Conservation (phyloP, 805 yeast genomes). For the Saccharomycopsis sp. region DNA sequence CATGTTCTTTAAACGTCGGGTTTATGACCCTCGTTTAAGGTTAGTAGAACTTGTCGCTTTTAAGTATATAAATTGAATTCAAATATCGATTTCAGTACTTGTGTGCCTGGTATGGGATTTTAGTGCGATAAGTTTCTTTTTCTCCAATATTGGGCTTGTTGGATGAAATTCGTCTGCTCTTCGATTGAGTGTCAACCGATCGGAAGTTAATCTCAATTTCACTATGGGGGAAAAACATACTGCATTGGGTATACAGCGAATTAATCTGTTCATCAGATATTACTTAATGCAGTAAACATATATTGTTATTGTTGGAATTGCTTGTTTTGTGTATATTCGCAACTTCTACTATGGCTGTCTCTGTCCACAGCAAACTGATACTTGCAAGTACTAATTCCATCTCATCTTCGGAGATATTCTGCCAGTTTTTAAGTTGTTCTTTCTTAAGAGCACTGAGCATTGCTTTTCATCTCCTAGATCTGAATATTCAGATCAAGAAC, state of each 20-base stretch:
- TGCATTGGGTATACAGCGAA: background rate
- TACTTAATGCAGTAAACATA: background rate
- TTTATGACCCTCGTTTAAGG: no score
- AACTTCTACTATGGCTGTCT: no score
- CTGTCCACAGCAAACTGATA: no score
- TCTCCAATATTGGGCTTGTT: background rate
- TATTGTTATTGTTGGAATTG: no score
- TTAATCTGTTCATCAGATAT: background rate
- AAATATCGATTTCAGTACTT: background rate
- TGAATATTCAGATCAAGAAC: no score
- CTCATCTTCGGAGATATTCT: no score
- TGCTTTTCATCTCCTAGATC: background rate
- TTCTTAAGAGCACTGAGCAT: background rate
- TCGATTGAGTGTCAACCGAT: background rate
- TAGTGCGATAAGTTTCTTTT: background rate
- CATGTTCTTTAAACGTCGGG: background rate
- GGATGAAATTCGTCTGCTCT: background rate
- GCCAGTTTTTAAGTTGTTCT: background rate
- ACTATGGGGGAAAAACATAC: background rate
- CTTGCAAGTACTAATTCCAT: no score
- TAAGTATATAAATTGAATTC: background rate
- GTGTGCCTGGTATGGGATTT: background rate
- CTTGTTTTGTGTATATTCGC: no score
- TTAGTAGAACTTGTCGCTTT: background rate
- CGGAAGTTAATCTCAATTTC: background rate